Evolutionary conservation across 352 stramenopile genomes (phyloP).

Genomic region (Aphanomyces stellatus): DNA sequence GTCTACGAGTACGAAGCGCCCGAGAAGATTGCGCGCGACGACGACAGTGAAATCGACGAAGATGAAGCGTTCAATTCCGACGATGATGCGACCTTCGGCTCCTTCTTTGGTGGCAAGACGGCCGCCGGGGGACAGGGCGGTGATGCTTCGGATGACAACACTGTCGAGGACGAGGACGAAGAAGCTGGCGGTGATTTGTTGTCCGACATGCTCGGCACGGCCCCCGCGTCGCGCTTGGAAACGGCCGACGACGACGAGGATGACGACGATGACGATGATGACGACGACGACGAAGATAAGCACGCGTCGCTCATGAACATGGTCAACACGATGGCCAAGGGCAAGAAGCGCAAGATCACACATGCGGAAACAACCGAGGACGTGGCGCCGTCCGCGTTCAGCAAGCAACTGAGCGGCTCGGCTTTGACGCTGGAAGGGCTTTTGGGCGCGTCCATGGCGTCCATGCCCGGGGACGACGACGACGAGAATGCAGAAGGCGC

Average conservation of each 20-base stretch:
- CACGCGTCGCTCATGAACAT: conserved; percentile 16
- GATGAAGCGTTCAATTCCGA: conserved; percentile 93
- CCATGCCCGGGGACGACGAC: conserved; percentile 23
- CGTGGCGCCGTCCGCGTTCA: conserved; percentile 33
- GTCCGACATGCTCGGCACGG: conserved; percentile 58
- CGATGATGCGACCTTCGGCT: conserved; percentile 83
- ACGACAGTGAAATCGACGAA: conserved; percentile 92
- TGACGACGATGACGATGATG: conserved; percentile 25
- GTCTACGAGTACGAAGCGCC: conserved; percentile 78
- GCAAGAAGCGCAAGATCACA: conserved; percentile 43
- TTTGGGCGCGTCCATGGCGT: conserved; percentile 29
- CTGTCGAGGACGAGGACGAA: conserved; percentile 25
- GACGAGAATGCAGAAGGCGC: conserved; percentile 32
- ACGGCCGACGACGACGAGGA: conserved; percentile 34
- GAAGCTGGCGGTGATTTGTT: conserved; percentile 48
- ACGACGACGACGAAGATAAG: conserved; percentile 31
- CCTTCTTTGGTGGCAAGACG: conserved; percentile 55
- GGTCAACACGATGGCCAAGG: conserved; percentile 32
- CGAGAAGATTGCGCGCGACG: conserved; percentile 49
- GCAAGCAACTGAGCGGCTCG: conserved; percentile 26
- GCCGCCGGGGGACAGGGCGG: conserved; percentile 9
- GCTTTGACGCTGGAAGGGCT: conserved; percentile 47
- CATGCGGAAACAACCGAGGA: conserved; percentile 27
- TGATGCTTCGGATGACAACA: conserved; percentile 8
- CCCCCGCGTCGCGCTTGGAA: conserved; percentile 42